Evolutionary conservation across 2,329 filamentous ascomycete genomes (phyloP), one percentile per base, ranked within the genome.

Genomic region (Emmonsia crescens): DNA sequence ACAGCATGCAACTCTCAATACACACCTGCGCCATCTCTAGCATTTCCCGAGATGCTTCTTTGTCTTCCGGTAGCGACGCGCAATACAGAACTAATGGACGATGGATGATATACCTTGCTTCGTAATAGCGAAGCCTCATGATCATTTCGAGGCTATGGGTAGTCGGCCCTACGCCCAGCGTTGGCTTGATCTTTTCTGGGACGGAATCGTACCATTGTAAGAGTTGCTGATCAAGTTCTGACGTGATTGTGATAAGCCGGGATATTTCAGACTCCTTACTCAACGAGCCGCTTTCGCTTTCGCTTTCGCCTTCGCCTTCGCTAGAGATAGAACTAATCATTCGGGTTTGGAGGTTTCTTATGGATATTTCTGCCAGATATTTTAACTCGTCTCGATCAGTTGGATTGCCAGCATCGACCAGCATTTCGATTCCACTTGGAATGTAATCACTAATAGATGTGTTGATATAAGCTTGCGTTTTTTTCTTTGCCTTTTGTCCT

Each of bases 291-390:
- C 68, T 65, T 52, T 71, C 68, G 14, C 65, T 59, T 5, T 70
- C 48, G 55, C 27, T 68, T n/a, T n/a, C 62, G 27, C 68, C 64
- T 52, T 71, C 68, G 14, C 65, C 60, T 5, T 70, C 48, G 55
- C 27, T 68, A 42, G 73, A 73, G 3, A 74, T 64, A 1, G 71
- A 71, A 59, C 70, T 71, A 57, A 73, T 71, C 21, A 72, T 69
- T n/a, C 72, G 69, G 57, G 73, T 74, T 5, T 73, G 67, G 8
- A 74, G 63, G 1, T 72, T 63, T 3, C 72, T 67, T 27, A 73
- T 69, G 0, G 71, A 71, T 16, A 72, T 73, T 51, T 74, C 72
- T 2, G 72, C 72, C 2, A 73, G 68, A 49, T 71, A 73, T 59
- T 66, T 67, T 0, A 67, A 64, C 8, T 63, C 60, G 9, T 64